phyloP scores from a whole-genome alignment of 495 filamentous ascomycete species.

The Penicillium mononematosum region DNA sequence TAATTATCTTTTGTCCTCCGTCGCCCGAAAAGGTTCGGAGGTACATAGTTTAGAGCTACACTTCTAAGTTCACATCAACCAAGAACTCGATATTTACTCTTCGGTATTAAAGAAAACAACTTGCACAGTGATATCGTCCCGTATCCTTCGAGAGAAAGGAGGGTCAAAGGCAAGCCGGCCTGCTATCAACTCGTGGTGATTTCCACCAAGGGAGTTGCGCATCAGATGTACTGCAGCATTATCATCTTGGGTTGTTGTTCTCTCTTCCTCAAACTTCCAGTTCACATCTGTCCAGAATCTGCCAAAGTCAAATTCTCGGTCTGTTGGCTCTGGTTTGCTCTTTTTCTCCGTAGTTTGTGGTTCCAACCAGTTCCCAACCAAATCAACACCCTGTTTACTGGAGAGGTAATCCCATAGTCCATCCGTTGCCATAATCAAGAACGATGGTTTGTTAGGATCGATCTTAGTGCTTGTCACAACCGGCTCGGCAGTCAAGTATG shows the following conservation, averaged over 20 bases:
- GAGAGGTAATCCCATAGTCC: constrained; percentile 64
- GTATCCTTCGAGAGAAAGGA: constrained; percentile 48
- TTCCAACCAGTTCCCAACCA: constrained; percentile 57
- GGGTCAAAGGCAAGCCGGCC: constrained; percentile 49
- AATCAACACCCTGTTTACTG: constrained; percentile 57
- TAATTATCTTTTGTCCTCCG: not conserved
- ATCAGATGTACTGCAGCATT: constrained; percentile 63
- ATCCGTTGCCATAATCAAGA: constrained; percentile 64
- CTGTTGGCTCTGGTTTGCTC: constrained; percentile 18
- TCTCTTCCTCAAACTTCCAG: constrained; percentile 33
- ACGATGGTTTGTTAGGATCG: constrained; percentile 45
- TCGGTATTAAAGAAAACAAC: constrained; percentile 56
- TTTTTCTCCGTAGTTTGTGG: constrained; percentile 14
- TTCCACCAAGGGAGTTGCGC: constrained; percentile 62
- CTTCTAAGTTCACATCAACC: not conserved
- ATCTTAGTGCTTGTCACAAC: constrained; percentile 57
- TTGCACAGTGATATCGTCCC: constrained; percentile 63
- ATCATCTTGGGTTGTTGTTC: constrained; percentile 53
- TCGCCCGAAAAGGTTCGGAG: not conserved
- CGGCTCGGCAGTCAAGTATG: constrained; percentile 66
- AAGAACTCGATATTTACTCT: not conserved
- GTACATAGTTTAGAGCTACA: not conserved
- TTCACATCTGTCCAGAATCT: constrained; percentile 20
- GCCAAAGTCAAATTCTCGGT: constrained; percentile 31
- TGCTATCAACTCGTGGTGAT: constrained; percentile 53